Conservation (phyloP, 441 rosid species). For the Jatropha podagrica region DNA sequence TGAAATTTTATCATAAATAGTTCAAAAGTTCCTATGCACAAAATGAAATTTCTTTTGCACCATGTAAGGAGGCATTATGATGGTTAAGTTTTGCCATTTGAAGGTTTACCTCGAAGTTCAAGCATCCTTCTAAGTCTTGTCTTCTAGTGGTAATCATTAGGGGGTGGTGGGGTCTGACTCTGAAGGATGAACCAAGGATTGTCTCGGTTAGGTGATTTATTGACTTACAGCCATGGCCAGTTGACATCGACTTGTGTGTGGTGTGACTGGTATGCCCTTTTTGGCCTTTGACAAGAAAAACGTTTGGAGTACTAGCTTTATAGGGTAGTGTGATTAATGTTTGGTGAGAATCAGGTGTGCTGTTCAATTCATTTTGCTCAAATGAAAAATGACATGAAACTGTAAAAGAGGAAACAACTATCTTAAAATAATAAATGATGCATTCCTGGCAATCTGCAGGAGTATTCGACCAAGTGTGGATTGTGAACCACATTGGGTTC, state of each 20-base stretch:
- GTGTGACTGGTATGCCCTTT: not conserved
- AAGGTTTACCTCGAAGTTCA: not conserved
- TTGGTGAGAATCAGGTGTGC: not conserved
- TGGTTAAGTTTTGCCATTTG: not conserved
- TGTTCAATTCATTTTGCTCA: not conserved
- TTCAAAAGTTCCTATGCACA: not conserved
- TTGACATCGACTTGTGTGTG: not conserved
- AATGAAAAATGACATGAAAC: slow-evolving; percentile 12
- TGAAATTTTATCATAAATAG: not conserved
- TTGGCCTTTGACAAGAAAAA: not conserved
- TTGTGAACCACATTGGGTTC: not conserved
- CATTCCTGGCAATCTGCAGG: not conserved
- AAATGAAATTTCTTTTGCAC: not conserved
- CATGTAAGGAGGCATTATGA: not conserved
- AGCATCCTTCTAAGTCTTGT: not conserved
- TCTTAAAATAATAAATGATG: not conserved
- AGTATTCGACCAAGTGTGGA: not conserved
- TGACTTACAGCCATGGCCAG: slow-evolving; percentile 4
- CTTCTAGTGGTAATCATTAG: slow-evolving; percentile 6
- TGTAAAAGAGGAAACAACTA: not conserved
- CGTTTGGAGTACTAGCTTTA: not conserved
- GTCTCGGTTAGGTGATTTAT: not conserved
- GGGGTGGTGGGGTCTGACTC: not conserved
- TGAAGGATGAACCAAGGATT: not conserved
- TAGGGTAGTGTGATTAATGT: not conserved